A percentile compares a stretch with the other conserved stretches of the same genome.
Evolutionary conservation across 2,329 filamentous ascomycete species (phyloP).

Genomic region (Colletotrichum caudatum): DNA sequence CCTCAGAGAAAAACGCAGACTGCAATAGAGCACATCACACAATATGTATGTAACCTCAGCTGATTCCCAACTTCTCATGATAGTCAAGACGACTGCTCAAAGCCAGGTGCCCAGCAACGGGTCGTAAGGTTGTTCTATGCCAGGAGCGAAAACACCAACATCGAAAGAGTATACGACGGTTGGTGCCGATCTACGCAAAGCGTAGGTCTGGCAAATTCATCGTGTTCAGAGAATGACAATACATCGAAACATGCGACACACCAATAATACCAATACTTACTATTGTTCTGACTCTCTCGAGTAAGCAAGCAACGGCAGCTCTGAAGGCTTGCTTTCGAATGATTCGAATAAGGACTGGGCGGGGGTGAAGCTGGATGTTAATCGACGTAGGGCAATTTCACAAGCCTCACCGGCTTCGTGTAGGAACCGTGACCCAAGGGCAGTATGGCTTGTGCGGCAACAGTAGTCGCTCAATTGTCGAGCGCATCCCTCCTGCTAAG

Average conservation of each 20-base stretch:
- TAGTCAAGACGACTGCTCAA: constrained; percentile 44
- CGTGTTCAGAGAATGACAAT: background rate
- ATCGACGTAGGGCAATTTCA: too few species aligned
- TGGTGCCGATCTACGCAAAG: constrained; percentile 40
- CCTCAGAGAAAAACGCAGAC: too few species aligned
- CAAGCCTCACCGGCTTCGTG: background rate
- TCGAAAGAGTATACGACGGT: constrained; percentile 24
- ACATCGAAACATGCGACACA: background rate
- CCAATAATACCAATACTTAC: too few species aligned
- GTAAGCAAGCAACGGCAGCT: background rate
- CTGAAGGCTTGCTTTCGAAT: background rate
- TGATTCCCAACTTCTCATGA: constrained; percentile 44
- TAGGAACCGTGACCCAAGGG: background rate
- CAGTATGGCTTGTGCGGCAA: background rate
- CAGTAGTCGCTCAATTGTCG: too few species aligned
- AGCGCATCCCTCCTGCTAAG: background rate
- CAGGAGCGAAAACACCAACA: constrained; percentile 42
- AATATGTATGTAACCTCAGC: constrained; percentile 40
- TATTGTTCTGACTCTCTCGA: background rate
- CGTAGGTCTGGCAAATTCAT: constrained; percentile 38
- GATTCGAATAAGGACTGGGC: too few species aligned
- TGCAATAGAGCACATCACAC: background rate
- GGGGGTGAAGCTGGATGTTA: background rate
- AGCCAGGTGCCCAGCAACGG: constrained; percentile 44
- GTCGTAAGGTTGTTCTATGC: constrained; percentile 39